Evolutionary conservation across 2,329 filamentous ascomycete genomes (phyloP).

Genomic region (Aureobasidium lini): DNA sequence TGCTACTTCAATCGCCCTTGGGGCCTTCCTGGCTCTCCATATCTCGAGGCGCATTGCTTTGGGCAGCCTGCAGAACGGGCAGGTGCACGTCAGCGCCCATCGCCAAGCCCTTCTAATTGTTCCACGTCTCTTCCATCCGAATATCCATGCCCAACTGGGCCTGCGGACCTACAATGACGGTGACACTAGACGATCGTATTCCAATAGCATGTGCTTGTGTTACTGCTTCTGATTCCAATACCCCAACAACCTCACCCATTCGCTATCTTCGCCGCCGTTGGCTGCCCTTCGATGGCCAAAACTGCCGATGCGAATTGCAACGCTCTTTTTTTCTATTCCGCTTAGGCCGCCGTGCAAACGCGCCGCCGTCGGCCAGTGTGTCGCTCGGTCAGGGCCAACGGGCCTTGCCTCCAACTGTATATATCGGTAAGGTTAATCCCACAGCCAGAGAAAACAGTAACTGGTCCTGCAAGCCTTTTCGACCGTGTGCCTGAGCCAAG

Average conservation of each 20-base stretch:
- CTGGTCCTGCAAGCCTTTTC: neutral
- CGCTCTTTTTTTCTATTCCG: neutral
- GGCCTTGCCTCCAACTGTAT: neutral
- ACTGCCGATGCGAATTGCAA: slow-evolving; percentile 13
- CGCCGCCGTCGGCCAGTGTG: neutral
- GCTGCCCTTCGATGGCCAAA: neutral
- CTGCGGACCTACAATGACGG: neutral
- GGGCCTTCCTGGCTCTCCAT: neutral
- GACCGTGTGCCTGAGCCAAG: neutral
- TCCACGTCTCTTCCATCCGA: slow-evolving; percentile 4
- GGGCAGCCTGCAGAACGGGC: neutral
- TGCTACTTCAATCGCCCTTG: neutral
- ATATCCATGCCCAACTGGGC: neutral
- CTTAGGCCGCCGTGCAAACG: slow-evolving; percentile 4
- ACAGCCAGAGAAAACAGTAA: neutral
- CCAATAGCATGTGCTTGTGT: slow-evolving; percentile 4
- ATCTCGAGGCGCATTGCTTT: neutral
- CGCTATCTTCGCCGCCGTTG: neutral
- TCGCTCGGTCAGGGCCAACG: neutral
- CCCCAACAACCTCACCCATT: neutral
- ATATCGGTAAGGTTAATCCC: neutral
- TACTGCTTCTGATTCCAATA: slow-evolving; percentile 9
- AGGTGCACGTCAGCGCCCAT: neutral
- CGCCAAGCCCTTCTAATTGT: neutral
- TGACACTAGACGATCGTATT: slow-evolving; percentile 9